These are phyloP conservation scores for Scheffersomyces lignosus DNA, from an alignment of 805 yeast genomes.

Conservation along the genomic window DNA sequence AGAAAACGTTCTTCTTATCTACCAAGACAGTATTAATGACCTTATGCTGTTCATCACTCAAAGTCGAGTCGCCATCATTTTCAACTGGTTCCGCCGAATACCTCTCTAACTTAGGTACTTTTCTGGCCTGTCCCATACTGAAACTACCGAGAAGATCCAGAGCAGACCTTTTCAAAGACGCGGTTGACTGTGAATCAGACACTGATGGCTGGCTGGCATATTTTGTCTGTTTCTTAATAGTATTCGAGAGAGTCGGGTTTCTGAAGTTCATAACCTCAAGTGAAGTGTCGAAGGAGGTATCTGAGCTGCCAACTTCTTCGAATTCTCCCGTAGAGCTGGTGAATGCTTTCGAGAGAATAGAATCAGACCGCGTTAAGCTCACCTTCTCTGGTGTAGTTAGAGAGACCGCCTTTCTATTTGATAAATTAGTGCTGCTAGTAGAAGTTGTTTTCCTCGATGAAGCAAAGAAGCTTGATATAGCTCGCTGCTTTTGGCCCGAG, in stretches of 20 bases:
- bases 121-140: conserved; percentile 19
- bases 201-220: background rate
- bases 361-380: conserved; percentile 16
- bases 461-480: conserved; percentile 32
- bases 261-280: conserved; percentile 38
- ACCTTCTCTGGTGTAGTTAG: conserved; percentile 13
- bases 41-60: conserved; percentile 43
- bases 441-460: too few species aligned
- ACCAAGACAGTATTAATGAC: conserved; percentile 54
- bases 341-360: conserved; percentile 18
- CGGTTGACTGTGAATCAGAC: conserved; percentile 5
- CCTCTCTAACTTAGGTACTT: conserved; percentile 16
- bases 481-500: conserved; percentile 19
- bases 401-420: too few species aligned
- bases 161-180: conserved; percentile 19
- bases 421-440: too few species aligned
- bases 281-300: conserved; percentile 34
- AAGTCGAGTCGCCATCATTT: conserved; percentile 1
- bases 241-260: conserved; percentile 27
- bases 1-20: conserved; percentile 57
- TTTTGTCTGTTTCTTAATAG: conserved; percentile 11
- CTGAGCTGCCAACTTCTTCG: conserved; percentile 26
- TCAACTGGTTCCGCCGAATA: conserved; percentile 6
- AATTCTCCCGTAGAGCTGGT: conserved; percentile 20
- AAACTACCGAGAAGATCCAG: conserved; percentile 18